Conservation (phyloP, 352 stramenopile species). For the Phytopythium litorale region DNA sequence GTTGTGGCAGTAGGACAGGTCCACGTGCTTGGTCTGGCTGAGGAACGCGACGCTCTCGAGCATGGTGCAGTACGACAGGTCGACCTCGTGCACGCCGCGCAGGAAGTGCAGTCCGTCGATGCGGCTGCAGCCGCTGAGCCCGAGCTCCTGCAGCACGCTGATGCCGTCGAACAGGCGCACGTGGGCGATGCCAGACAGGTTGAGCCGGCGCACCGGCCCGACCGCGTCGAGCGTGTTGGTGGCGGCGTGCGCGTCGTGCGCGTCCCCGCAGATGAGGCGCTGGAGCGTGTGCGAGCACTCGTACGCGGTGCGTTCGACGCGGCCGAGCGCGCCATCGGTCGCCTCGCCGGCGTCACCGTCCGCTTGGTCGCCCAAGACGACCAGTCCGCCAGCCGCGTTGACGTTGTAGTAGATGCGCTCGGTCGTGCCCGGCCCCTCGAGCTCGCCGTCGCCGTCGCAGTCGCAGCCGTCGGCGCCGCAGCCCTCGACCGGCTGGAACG, state of each 20-base stretch:
- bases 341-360: constrained; percentile 14
- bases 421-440: constrained; percentile 7
- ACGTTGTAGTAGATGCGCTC: constrained; percentile 39
- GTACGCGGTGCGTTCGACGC: constrained; percentile 13
- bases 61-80: constrained; percentile 66
- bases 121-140: constrained; percentile 51
- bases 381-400: constrained; percentile 17
- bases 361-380: constrained; percentile 18
- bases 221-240: neutral
- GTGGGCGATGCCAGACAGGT: constrained; percentile 41
- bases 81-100: constrained; percentile 34
- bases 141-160: constrained; percentile 36
- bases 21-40: constrained; percentile 27
- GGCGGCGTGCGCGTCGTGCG: neutral
- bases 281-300: constrained; percentile 29
- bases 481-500: constrained; percentile 44
- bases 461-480: neutral
- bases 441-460: constrained; percentile 6
- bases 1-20: constrained; percentile 68
- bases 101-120: constrained; percentile 46
- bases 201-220: constrained; percentile 30
- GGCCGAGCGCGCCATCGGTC: neutral
- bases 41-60: constrained; percentile 51
- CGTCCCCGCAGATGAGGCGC: constrained; percentile 15
- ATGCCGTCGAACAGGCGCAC: constrained; percentile 58